Evolutionary conservation across 2,329 filamentous ascomycete species (phyloP), one percentile per base, ranked within the genome.

Genomic region (Kalaharituber pfeilii): DNA sequence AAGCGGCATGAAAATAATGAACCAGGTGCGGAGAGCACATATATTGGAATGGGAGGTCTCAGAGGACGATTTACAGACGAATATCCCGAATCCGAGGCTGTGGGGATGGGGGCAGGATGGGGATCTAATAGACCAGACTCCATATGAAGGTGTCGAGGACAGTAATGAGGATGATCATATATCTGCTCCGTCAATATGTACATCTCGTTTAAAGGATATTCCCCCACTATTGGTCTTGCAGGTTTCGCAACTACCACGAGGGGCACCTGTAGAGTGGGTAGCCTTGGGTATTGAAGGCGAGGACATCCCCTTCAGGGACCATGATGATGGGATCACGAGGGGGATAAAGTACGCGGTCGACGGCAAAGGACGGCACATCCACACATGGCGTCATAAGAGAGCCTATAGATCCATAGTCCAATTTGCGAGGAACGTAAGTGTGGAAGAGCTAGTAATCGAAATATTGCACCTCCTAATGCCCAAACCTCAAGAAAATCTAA

Each of bases 211-310:
- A 44, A 2, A 67, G 64, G 20, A 62, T 75, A 1, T 39, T 18
- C 81, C 87, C 1, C 82, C 82, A 0, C 75, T 88, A 62, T 82
- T 91, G 65, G 76, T 82, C 0, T 81, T 80, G 1, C 80, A 91
- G 64, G 83, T 95, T 1, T 75, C 81, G 44, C 77, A 80, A 60
- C 73, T 98, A 11, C 91, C 91, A 1, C 77, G 85, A 20, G 73
- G 71, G 15, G 82, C 82, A 26, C 73, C 73, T 33, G 78, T 95
- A 9, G 91, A 98, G 70, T 98, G 89, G 88, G 61, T 59, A 5
- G 59, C 56, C 25, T 49, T 57, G 9, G 60, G 59, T 2, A 30
- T 63, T 2, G 59, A 62, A 28, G 51, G 55, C 44, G 39, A 49
- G 15, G 49, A 60, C 22, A 53, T 53, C 8, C 39, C 53, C 24